Evolutionary conservation across 2,329 filamentous ascomycete genomes (phyloP).

Genomic region (Aspergillus aculeatus): DNA sequence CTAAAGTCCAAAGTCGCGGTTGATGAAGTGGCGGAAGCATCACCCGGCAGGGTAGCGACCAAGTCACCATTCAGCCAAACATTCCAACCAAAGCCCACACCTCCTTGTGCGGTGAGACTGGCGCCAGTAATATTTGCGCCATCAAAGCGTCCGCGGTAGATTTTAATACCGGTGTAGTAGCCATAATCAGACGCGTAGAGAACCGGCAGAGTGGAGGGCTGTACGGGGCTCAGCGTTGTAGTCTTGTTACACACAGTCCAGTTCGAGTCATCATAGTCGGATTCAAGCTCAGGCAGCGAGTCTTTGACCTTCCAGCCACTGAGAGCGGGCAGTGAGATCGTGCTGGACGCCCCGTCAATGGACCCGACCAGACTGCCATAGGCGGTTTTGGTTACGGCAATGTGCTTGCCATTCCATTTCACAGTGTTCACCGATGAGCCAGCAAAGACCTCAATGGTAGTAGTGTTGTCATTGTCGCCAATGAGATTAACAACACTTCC

Average conservation of each 20-base stretch:
- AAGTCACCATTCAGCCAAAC: slow-evolving; percentile 11
- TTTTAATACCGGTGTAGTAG: slow-evolving; percentile 8
- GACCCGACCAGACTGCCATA: slow-evolving; percentile 48
- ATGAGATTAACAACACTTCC: slow-evolving; percentile 36
- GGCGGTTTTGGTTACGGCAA: slow-evolving; percentile 39
- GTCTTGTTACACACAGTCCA: slow-evolving; percentile 54
- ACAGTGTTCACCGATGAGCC: slow-evolving; percentile 37
- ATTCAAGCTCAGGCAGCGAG: slow-evolving; percentile 50
- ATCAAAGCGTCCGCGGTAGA: slow-evolving; percentile 9
- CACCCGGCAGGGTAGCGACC: slow-evolving; percentile 1
- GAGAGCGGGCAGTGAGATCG: slow-evolving; percentile 47
- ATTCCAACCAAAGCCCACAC: slow-evolving; percentile 8
- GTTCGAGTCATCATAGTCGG: slow-evolving; percentile 51
- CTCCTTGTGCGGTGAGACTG: slow-evolving; percentile 5
- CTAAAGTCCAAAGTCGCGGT: not conserved
- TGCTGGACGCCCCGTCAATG: slow-evolving; percentile 41
- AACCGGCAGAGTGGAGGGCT: slow-evolving; percentile 53
- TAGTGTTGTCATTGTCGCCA: slow-evolving; percentile 44
- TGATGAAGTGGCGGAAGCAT: not conserved
- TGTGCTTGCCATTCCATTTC: slow-evolving; percentile 47
- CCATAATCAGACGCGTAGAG: slow-evolving; percentile 55
- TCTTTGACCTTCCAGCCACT: slow-evolving; percentile 51
- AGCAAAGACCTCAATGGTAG: slow-evolving; percentile 29
- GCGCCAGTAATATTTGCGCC: slow-evolving; percentile 4
- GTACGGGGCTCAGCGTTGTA: slow-evolving; percentile 45